Base-by-base conservation (phyloP, 2,329 filamentous ascomycete species). In the Pseudocercospora vitis region DNA sequence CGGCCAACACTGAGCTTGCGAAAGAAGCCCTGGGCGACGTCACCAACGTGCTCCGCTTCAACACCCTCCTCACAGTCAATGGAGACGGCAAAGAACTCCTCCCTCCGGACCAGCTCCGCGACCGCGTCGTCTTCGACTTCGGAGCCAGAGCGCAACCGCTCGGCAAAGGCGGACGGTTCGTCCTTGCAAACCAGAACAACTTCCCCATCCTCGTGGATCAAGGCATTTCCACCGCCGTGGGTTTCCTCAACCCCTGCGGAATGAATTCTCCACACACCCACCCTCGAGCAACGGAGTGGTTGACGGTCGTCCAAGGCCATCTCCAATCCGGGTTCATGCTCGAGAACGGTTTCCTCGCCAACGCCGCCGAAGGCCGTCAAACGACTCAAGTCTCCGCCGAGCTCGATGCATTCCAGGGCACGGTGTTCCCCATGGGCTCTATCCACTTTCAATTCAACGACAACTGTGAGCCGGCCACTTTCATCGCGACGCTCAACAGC, bases 391-490 rank as follows among this genome's bases (percentile, higher is more conserved):
- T 77, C 55, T 67, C 69, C 19, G 71, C 73, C 7, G 64, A 62
- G 3, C 66, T 78, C 18, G 63, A 65, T 39, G 68, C 71, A 33
- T 74, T 73, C 62, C 70, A 77, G 48, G 75, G 72, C 50, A 76
- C 76, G n/a, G 72, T 77, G 8, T 76, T 77, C 16, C 50, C 50
- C 0, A 3, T 37, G 19, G 76, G 76, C 14, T 65, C 58, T 52
- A 76, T 78, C 55, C 76, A 79, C 60, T 78, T 71, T 65, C 74
- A 78, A 60, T 73, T 78, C 69, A 78, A 79, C 67, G 65, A 71
- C 28, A 69, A 69, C 47, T 79, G 76, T 63, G 61, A 72, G n/a
- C 62, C 66, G 1, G 74, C 75, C 2, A 69, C 68, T 2, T 76
- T 76, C 55, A 71, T 78, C 18, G 74, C 75, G 1, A 65, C 69